Percentiles rank a stretch among this genome's conserved stretches.
Conservation (phyloP, 1,284 basidiomycete genomes). For the Phylloboletellus chloephorus region DNA sequence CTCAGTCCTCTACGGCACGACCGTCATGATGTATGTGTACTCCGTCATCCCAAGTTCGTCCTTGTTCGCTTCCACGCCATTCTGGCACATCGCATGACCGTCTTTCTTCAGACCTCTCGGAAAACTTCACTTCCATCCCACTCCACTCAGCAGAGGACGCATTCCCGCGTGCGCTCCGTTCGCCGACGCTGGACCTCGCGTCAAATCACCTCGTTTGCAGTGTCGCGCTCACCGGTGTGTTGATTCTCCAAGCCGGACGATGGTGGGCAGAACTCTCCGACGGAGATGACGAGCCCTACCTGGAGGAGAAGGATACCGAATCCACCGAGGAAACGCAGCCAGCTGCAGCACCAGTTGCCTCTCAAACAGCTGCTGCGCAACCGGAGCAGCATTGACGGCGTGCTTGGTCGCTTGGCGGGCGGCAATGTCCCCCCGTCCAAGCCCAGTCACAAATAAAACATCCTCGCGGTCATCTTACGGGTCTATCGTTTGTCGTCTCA, state of each 20-base stretch:
- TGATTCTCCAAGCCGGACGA: conserved; percentile 71
- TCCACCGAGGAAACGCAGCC: conserved; percentile 9
- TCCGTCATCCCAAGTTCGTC: conserved; percentile 70
- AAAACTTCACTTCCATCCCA: conserved; percentile 54
- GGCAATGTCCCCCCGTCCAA: neutral
- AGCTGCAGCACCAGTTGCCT: conserved; percentile 3
- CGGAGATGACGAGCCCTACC: conserved; percentile 39
- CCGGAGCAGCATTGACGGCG: conserved; percentile 11
- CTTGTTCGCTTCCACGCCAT: conserved; percentile 6
- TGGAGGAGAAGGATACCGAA: conserved; percentile 28
- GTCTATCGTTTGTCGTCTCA: neutral
- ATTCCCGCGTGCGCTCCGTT: conserved; percentile 53
- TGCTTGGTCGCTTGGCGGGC: neutral
- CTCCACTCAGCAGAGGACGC: conserved; percentile 39
- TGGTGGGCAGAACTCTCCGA: conserved; percentile 74
- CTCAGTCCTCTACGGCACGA: conserved; percentile 67
- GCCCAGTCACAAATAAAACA: conserved; percentile 3
- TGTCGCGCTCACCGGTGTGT: conserved; percentile 74
- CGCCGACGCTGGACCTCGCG: conserved; percentile 65
- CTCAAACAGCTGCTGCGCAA: conserved; percentile 4
- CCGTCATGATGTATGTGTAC: conserved; percentile 62
- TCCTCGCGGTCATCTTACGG: conserved; percentile 9
- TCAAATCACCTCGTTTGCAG: conserved; percentile 77
- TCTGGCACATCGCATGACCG: neutral
- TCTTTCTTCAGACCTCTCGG: conserved; percentile 42